A percentile compares a stretch with the other conserved stretches of the same genome.
phyloP scores from a whole-genome alignment of 257 asterid genomes.

The Nicotiana tabacum region DNA sequence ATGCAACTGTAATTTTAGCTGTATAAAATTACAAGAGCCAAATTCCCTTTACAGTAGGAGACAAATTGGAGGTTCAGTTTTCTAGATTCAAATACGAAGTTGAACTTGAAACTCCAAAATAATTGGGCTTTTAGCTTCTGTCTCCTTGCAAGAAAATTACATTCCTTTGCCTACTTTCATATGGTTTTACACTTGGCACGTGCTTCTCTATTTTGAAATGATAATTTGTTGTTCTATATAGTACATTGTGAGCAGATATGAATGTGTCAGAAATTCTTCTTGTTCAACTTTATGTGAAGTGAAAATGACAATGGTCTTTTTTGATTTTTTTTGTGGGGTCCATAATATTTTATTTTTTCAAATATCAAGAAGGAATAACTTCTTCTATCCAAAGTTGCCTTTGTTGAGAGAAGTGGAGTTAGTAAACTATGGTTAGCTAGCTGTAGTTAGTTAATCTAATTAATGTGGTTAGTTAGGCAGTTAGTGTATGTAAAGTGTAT shows the following conservation, averaged over 20 bases:
- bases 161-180: neutral
- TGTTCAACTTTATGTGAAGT: neutral
- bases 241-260: neutral
- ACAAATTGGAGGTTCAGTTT: constrained; percentile 1
- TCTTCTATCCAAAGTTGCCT: no score
- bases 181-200: neutral
- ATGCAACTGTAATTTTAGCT: neutral
- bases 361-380: no score
- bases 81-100: neutral
- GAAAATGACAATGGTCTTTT: neutral
- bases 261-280: neutral
- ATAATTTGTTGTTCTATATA: no score
- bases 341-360: no score
- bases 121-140: neutral
- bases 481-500: no score
- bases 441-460: no score
- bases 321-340: no score
- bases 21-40: neutral
- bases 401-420: no score
- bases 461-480: no score
- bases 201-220: neutral
- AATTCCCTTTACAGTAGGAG: neutral
- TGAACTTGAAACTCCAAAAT: neutral
- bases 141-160: neutral
- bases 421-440: no score